Base-by-base conservation (phyloP, 768 basidiomycete genomes). In the Termitomyces sp. region DNA sequence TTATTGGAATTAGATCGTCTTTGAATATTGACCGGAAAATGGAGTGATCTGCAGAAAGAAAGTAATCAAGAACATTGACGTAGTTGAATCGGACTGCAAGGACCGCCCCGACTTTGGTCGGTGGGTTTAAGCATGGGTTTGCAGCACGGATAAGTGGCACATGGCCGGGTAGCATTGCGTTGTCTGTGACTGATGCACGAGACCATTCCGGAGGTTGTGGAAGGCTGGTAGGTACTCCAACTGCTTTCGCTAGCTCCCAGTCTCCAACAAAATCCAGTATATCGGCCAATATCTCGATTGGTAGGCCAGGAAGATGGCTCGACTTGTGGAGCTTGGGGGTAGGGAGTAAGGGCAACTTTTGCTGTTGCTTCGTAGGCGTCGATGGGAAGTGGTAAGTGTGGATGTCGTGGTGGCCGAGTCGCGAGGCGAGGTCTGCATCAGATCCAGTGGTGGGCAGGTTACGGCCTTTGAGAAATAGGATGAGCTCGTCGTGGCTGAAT, bases 201-300 rank as follows among this genome's bases (percentile, higher is more conserved):
- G 75, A 76, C 94, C 94, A 96, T 24, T 88, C 86, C 6, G 77
- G 73, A 11, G 92, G 91, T 32, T 78, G 80, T 5, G 83, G 73
- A 0, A 94, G 71, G 9, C 84, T 84, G 6, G 91, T 91, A 12
- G 87, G 89, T 1, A 94, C 76, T 20, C 87, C 85, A 39, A 94
- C 84, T 15, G 93, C 88, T 62, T 85, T 88, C 13, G 88, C 79
- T 9, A 96, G 85, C 66, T 94, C 90, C 91, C 92, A 96, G 70
- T 92, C 88, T 15, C 88, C 90, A 9, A 92, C 72, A 65, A 89
- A 84, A 60, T 93, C 89, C 73, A 93, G 73, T 62, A 93, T 91
- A 54, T 89, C 83, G 11, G 88, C 87, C 32, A 93, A 72, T 44
- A 94, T 81, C 71, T 94, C 92, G 57, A 88, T 78, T 0, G 91